phyloP scores from a whole-genome alignment of 257 asterid species.

The Forsythia suspensa region DNA sequence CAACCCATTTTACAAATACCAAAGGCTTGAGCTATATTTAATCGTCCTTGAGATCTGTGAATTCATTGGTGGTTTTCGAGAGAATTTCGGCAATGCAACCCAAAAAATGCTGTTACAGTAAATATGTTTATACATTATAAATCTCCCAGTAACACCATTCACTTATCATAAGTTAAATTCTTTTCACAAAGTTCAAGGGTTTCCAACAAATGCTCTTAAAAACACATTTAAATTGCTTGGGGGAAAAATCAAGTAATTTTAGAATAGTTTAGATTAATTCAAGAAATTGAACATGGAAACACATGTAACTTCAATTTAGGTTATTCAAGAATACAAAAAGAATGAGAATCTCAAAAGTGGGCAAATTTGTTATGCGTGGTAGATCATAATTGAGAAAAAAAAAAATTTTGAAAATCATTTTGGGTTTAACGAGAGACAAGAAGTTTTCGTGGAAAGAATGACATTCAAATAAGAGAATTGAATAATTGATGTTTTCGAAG shows the following conservation, averaged over 20 bases:
- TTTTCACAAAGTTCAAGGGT: slow-evolving; percentile 37
- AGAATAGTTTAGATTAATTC: slow-evolving; percentile 12
- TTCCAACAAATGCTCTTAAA: slow-evolving; percentile 32
- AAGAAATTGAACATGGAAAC: background rate
- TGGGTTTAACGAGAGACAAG: background rate
- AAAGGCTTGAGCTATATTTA: slow-evolving; percentile 4
- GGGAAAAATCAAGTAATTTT: slow-evolving; percentile 5
- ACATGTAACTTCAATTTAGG: background rate
- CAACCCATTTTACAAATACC: background rate
- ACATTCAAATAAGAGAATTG: too few species aligned
- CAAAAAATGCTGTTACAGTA: slow-evolving; percentile 35
- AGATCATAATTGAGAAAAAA: slow-evolving; percentile 12
- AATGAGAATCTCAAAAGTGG: background rate
- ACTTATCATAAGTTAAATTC: slow-evolving; percentile 34
- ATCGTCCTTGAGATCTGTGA: slow-evolving; percentile 54
- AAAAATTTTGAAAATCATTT: slow-evolving; percentile 14
- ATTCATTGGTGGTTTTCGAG: slow-evolving; percentile 29
- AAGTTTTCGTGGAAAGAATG: too few species aligned
- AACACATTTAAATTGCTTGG: slow-evolving; percentile 18
- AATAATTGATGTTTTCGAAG: too few species aligned
- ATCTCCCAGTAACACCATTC: slow-evolving; percentile 16
- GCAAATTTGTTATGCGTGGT: slow-evolving; percentile 19
- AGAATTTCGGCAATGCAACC: slow-evolving; percentile 44
- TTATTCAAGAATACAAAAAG: background rate
- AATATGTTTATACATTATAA: slow-evolving; percentile 25